Evolutionary conservation across 1,284 basidiomycete species (phyloP), one percentile per base, ranked within the genome.

Genomic region (Tylopilus sp.): DNA sequence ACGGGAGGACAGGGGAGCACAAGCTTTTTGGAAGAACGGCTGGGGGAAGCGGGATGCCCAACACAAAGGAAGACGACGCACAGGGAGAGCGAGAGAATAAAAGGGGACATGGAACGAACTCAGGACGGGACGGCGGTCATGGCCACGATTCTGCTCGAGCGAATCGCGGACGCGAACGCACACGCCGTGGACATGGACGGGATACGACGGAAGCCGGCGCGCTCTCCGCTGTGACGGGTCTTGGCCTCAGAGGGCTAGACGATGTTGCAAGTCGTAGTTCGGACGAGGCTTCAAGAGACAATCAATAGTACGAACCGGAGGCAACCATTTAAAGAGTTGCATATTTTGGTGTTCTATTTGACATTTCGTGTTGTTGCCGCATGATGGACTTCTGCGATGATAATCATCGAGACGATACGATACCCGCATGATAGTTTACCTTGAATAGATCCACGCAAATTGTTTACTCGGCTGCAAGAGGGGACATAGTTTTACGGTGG

Each of bases 1-100:
- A 88, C 55, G 80, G 82, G 16, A 60, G 60, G n/a, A 2, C 18
- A 0, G 18, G 25, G 3, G 38, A 48, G 13, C 8, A 41, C 1
- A 28, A 7, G 21, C 6, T 33, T 2, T 49, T 28, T 23, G 33
- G 37, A 23, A 48, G 49, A 35, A 18, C 2, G 11, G 18, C 11
- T 0, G 10, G 8, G 18, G 29, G 31, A 6, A 33, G 16, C 11
- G 29, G 39, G 15, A 6, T 31, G 19, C 19, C 37, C 15, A 40
- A 44, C 15, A 19, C 8, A 29, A 18, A 2, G 8, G 58, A 46
- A 29, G 30, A 36, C 3, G 48, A 51, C 8, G 16, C 12, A 25
- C 31, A 34, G 29, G 45, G 29, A 26, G 55, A 42, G 15, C 48
- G 25, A 38, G 38, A 11, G 21, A 33, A 26, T 23, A 51, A 23